phyloP scores from a whole-genome alignment of 2,329 filamentous ascomycete species.

The Sphaerostilbella broomeana region DNA sequence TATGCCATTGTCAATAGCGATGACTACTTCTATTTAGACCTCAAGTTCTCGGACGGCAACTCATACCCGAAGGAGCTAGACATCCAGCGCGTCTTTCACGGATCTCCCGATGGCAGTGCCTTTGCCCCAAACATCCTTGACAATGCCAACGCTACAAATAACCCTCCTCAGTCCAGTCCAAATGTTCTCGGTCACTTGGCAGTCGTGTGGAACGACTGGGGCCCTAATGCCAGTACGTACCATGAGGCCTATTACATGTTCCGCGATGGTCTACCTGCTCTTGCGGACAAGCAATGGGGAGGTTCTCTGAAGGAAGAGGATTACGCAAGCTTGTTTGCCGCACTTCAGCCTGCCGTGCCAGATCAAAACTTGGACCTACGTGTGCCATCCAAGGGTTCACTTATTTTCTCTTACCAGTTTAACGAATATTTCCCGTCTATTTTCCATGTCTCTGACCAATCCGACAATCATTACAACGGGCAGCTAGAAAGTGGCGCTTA shows the following conservation, averaged over 20 bases:
- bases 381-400: slow-evolving; percentile 13
- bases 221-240: slow-evolving; percentile 19
- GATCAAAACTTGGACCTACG: slow-evolving; percentile 20
- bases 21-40: slow-evolving; percentile 18
- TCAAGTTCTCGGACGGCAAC: slow-evolving; percentile 20
- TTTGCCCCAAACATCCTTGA: slow-evolving; percentile 20
- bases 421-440: slow-evolving; percentile 20
- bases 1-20: slow-evolving; percentile 19
- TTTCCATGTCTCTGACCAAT: slow-evolving; percentile 17
- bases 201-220: slow-evolving; percentile 20
- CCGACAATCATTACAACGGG: slow-evolving; percentile 18
- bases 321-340: slow-evolving; percentile 15
- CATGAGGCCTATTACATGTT: slow-evolving; percentile 19
- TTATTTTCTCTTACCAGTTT: slow-evolving; percentile 18
- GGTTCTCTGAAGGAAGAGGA: slow-evolving; percentile 13
- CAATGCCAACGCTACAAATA: slow-evolving; percentile 17
- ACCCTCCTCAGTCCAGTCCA: slow-evolving; percentile 14
- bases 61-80: slow-evolving; percentile 15
- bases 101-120: slow-evolving; percentile 14
- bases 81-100: slow-evolving; percentile 16
- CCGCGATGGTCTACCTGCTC: slow-evolving; percentile 17
- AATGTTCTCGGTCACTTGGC: slow-evolving; percentile 18
- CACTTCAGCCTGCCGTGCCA: slow-evolving; percentile 17
- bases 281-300: slow-evolving; percentile 23
- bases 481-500: slow-evolving; percentile 21